Conservation (phyloP, 306 rosid species). For the Casuarina cunninghamiana region DNA sequence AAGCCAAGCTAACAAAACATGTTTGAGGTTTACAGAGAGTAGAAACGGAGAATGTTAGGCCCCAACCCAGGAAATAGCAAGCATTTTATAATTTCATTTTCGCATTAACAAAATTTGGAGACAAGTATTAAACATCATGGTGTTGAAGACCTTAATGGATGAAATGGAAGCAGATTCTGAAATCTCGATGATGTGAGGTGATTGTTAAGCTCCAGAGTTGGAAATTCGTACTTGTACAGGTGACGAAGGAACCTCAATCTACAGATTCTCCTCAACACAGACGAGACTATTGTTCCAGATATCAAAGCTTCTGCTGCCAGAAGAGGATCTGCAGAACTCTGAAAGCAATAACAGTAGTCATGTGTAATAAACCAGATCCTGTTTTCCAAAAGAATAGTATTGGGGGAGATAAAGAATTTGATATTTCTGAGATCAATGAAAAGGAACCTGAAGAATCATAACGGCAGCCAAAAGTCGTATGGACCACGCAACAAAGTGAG, state of each 20-base stretch:
- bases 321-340: slow-evolving; percentile 82
- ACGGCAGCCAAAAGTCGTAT: slow-evolving; percentile 61
- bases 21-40: neutral
- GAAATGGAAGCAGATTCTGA: slow-evolving; percentile 23
- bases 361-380: slow-evolving; percentile 13
- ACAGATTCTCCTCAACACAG: slow-evolving; percentile 44
- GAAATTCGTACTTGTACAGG: slow-evolving; percentile 48
- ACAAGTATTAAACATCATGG: neutral
- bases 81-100: neutral
- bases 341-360: slow-evolving; percentile 28
- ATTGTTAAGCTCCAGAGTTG: slow-evolving; percentile 18
- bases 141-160: slow-evolving; percentile 2
- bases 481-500: slow-evolving; percentile 82
- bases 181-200: slow-evolving; percentile 10
- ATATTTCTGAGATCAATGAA: neutral
- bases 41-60: neutral
- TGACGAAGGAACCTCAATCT: slow-evolving; percentile 60
- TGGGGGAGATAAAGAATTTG: neutral
- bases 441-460: slow-evolving; percentile 73
- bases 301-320: slow-evolving; percentile 60
- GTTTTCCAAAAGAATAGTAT: neutral
- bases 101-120: neutral
- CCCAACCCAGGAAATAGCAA: neutral
- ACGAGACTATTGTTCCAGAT: slow-evolving; percentile 50
- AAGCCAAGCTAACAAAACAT: neutral